A percentile compares a stretch with the other conserved stretches of the same genome.
Conservation (phyloP, 352 stramenopile species). For the Phytophthora podocarpi region DNA sequence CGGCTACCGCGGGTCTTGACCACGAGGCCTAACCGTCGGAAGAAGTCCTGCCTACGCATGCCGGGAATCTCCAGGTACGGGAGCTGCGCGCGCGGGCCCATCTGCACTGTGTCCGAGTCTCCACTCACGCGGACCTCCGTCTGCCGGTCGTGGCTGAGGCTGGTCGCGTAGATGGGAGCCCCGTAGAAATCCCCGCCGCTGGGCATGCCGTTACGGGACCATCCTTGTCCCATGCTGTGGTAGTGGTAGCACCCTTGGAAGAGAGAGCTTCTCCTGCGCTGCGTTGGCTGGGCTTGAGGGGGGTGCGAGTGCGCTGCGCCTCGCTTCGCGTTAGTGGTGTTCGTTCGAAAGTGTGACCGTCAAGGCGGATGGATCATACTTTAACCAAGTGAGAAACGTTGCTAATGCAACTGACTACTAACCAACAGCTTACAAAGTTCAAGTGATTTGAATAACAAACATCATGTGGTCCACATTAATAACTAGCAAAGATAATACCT, state of each 20-base stretch:
- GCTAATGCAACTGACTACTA: slow-evolving; percentile 39
- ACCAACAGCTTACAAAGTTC: slow-evolving; percentile 8
- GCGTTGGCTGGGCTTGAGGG: background rate
- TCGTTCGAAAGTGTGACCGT: slow-evolving; percentile 21
- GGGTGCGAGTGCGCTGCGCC: background rate
- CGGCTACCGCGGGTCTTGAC: slow-evolving; percentile 84
- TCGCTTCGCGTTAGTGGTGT: slow-evolving; percentile 2
- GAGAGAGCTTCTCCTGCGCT: background rate
- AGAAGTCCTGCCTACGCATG: slow-evolving; percentile 74
- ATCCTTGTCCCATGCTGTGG: slow-evolving; percentile 62
- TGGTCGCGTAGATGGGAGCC: slow-evolving; percentile 83
- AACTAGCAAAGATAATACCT: slow-evolving; percentile 7
- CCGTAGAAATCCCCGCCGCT: slow-evolving; percentile 83
- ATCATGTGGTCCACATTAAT: background rate
- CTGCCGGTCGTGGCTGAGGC: slow-evolving; percentile 84
- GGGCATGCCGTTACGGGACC: slow-evolving; percentile 60
- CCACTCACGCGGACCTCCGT: slow-evolving; percentile 79
- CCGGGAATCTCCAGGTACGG: slow-evolving; percentile 65
- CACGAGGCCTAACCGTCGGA: slow-evolving; percentile 78
- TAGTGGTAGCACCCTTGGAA: background rate
- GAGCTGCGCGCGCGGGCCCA: slow-evolving; percentile 71
- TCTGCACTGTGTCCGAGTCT: slow-evolving; percentile 66
- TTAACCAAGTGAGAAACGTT: slow-evolving; percentile 33
- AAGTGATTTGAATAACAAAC: slow-evolving; percentile 5
- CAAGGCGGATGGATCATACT: slow-evolving; percentile 17